Conservation (phyloP, 495 filamentous ascomycete species). For the Jackrogersella minutella region DNA sequence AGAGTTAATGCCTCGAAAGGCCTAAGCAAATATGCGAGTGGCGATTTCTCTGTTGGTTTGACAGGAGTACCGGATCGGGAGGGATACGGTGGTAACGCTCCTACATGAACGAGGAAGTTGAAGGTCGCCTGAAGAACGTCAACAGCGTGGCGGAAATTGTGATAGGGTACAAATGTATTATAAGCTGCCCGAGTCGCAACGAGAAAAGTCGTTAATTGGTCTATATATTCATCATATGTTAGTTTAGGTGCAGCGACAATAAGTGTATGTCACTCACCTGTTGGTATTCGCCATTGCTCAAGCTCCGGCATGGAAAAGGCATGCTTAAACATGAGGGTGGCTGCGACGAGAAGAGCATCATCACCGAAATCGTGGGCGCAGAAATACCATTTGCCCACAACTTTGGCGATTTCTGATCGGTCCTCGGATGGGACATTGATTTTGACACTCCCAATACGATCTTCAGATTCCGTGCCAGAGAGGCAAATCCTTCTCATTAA, state of each 20-base stretch:
- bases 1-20: conserved; percentile 91
- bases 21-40: conserved; percentile 73
- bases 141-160: conserved; percentile 97
- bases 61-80: conserved; percentile 22
- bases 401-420: conserved; percentile 67
- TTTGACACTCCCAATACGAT: conserved; percentile 50
- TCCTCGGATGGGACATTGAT: conserved; percentile 63
- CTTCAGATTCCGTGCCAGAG: conserved; percentile 59
- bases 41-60: conserved; percentile 53
- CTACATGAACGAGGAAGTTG: conserved; percentile 85
- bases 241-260: conserved; percentile 22
- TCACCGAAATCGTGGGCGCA: conserved; percentile 87
- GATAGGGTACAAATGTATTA: conserved; percentile 95
- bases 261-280: conserved; percentile 60
- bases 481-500: conserved; percentile 93
- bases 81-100: conserved; percentile 74
- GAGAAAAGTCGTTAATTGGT: conserved; percentile 78
- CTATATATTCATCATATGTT: conserved; percentile 49
- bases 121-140: conserved; percentile 96
- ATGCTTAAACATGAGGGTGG: conserved; percentile 86
- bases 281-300: conserved; percentile 76
- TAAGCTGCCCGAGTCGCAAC: conserved; percentile 87
- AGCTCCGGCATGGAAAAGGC: conserved; percentile 83
- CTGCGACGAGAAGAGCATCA: conserved; percentile 83
- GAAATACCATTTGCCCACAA: conserved; percentile 85